phyloP scores from a whole-genome alignment of 148 eudicot species.

The Vaccinium macrocarpon region DNA sequence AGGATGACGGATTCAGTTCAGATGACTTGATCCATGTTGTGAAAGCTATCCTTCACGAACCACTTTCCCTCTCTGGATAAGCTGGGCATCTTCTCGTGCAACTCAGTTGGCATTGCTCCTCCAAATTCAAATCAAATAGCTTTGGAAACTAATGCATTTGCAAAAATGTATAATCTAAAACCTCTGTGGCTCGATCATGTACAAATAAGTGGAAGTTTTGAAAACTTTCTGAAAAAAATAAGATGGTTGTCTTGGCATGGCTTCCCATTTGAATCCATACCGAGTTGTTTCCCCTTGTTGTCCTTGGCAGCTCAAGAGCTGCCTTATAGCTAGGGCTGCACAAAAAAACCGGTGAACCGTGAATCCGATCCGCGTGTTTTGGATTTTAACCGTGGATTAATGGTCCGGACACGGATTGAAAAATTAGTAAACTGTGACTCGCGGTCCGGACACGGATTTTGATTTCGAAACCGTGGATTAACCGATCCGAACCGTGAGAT shows the following conservation, averaged over 20 bases:
- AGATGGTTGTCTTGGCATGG: background rate
- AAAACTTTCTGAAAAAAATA: background rate
- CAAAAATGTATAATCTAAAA: background rate
- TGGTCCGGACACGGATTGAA: too few relatives aligned
- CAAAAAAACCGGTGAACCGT: too few relatives aligned
- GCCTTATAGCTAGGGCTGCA: background rate
- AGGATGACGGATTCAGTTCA: constrained; percentile 76
- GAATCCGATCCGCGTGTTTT: too few relatives aligned
- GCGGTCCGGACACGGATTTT: too few relatives aligned
- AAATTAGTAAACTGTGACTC: too few relatives aligned
- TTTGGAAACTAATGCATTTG: background rate
- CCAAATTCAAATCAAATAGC: background rate
- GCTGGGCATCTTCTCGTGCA: background rate
- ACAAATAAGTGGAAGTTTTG: background rate
- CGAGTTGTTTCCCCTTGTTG: background rate
- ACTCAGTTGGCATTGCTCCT: background rate
- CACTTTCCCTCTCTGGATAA: background rate
- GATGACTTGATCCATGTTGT: constrained; percentile 43
- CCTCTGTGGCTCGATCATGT: background rate
- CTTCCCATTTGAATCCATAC: constrained; percentile 5
- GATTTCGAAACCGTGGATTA: too few relatives aligned
- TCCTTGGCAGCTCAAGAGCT: background rate
- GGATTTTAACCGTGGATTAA: too few relatives aligned
- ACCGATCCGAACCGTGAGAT: too few relatives aligned
- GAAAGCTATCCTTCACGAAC: constrained; percentile 52